A percentile compares a stretch with the other conserved stretches of the same genome.
Evolutionary conservation across 2,329 filamentous ascomycete genomes (phyloP).

Genomic region (Chaetomium sp.): DNA sequence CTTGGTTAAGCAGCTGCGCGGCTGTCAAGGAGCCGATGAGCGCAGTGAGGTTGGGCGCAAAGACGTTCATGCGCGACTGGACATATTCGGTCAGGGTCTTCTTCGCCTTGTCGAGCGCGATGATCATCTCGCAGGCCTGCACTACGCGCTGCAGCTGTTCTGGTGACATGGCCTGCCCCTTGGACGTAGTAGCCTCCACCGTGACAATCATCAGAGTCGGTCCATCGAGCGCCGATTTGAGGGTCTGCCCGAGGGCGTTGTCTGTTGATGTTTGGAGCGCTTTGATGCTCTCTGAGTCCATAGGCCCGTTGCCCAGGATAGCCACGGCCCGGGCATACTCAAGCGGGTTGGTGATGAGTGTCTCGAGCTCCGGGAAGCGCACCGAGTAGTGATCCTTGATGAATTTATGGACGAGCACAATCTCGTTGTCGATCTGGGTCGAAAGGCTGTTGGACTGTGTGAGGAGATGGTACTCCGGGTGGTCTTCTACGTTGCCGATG

Average conservation of each 20-base stretch:
- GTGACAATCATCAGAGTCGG: conserved; percentile 93
- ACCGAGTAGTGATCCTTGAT: conserved; percentile 93
- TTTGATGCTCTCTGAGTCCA: conserved; percentile 77
- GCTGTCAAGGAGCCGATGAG: conserved; percentile 89
- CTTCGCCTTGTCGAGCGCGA: conserved; percentile 84
- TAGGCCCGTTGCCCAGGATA: conserved; percentile 85
- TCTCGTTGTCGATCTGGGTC: conserved; percentile 87
- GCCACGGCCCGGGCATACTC: conserved; percentile 94
- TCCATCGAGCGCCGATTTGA: conserved; percentile 78
- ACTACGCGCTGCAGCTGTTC: conserved; percentile 68
- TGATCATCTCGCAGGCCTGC: conserved; percentile 76
- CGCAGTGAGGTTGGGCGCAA: conserved; percentile 87
- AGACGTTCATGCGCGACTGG: conserved; percentile 92
- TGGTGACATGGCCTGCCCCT: conserved; percentile 69
- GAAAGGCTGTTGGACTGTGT: conserved; percentile 86
- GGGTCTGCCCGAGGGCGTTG: conserved; percentile 67
- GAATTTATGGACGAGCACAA: conserved; percentile 90
- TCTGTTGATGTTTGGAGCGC: conserved; percentile 67
- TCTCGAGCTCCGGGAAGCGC: conserved; percentile 88
- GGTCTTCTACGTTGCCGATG: conserved; percentile 81
- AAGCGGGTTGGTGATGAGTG: conserved; percentile 80
- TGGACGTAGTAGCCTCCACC: conserved; percentile 85
- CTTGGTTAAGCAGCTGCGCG: conserved; percentile 91
- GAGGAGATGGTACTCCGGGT: conserved; percentile 82
- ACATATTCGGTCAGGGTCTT: conserved; percentile 86